These are phyloP conservation scores for Metschnikowia borealis DNA, from an alignment of 805 yeast genomes.

Conservation along the genomic window DNA sequence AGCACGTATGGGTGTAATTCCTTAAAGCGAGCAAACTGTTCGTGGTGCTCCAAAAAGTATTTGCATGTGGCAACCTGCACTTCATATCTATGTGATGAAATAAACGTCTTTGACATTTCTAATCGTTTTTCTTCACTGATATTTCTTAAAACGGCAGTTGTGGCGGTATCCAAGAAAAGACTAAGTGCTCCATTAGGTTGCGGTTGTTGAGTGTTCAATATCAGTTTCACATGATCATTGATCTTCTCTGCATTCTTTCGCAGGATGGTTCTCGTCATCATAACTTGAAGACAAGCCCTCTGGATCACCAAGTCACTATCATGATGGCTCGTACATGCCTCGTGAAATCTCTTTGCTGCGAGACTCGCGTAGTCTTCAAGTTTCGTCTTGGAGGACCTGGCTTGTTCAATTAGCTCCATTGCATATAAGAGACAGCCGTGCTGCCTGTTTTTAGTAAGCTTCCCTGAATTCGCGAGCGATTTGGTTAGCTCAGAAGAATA, in stretches of 20 bases:
- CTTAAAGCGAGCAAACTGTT: background rate
- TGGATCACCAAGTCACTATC: slow-evolving; percentile 1
- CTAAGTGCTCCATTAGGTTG: slow-evolving; percentile 11
- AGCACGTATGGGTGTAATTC: slow-evolving; percentile 3
- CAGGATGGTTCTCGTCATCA: background rate
- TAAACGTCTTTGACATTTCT: background rate
- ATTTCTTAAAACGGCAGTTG: slow-evolving; percentile 13
- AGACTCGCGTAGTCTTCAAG: slow-evolving; percentile 23
- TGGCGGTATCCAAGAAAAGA: slow-evolving; percentile 37
- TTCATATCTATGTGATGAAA: slow-evolving; percentile 1
- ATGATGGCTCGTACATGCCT: slow-evolving; percentile 35
- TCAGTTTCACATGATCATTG: background rate
- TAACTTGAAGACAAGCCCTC: slow-evolving; percentile 9
- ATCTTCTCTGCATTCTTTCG: background rate
- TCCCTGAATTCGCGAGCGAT: slow-evolving; percentile 11
- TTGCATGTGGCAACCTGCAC: slow-evolving; percentile 7
- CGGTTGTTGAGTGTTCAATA: background rate
- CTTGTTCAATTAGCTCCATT: slow-evolving; percentile 8
- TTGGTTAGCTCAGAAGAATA: slow-evolving; percentile 21
- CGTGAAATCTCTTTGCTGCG: slow-evolving; percentile 10
- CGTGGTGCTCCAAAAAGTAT: slow-evolving; percentile 1
- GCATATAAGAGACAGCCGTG: slow-evolving; percentile 13
- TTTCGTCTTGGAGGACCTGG: slow-evolving; percentile 6
- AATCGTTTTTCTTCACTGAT: slow-evolving; percentile 10
- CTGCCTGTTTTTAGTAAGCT: slow-evolving; percentile 2